Percentiles rank a stretch among this genome's conserved stretches.
Conservation (phyloP, 306 rosid genomes). For the Lablab purpureus region DNA sequence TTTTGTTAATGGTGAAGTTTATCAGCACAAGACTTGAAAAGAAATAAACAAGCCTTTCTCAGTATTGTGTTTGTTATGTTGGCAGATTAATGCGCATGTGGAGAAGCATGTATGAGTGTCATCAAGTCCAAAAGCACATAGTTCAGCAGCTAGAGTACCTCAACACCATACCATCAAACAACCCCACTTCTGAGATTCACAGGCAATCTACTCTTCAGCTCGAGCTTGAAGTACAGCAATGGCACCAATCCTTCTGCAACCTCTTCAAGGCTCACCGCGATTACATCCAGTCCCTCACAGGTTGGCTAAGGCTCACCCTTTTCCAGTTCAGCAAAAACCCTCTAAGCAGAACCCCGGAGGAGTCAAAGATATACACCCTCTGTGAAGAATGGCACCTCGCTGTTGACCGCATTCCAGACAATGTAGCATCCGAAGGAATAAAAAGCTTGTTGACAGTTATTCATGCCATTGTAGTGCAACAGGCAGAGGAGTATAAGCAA, state of each 20-base stretch:
- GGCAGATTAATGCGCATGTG: slow-evolving; percentile 97
- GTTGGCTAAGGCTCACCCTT: slow-evolving; percentile 95
- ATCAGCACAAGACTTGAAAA: not conserved
- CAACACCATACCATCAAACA: slow-evolving; percentile 74
- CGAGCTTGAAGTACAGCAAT: slow-evolving; percentile 90
- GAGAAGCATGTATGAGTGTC: slow-evolving; percentile 98
- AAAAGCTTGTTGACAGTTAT: slow-evolving; percentile 84
- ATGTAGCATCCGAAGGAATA: slow-evolving; percentile 93
- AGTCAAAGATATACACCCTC: slow-evolving; percentile 79
- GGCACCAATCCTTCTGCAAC: slow-evolving; percentile 90
- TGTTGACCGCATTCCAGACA: slow-evolving; percentile 82
- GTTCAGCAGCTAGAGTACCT: slow-evolving; percentile 95
- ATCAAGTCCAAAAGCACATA: slow-evolving; percentile 95
- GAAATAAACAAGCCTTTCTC: slow-evolving; percentile 9
- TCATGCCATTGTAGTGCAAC: slow-evolving; percentile 91
- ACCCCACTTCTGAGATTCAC: slow-evolving; percentile 90
- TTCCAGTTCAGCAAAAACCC: slow-evolving; percentile 76
- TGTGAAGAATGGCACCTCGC: slow-evolving; percentile 95
- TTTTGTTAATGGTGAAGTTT: not conserved
- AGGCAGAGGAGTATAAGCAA: slow-evolving; percentile 80
- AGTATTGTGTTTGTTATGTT: slow-evolving; percentile 17
- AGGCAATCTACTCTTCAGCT: slow-evolving; percentile 92
- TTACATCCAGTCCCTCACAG: slow-evolving; percentile 82
- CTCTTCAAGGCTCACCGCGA: slow-evolving; percentile 83
- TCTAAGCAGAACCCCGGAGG: slow-evolving; percentile 61